Evolutionary conservation across 805 yeast species (phyloP), one percentile per base, ranked within the genome.

Genomic region (Lachancea sp.): DNA sequence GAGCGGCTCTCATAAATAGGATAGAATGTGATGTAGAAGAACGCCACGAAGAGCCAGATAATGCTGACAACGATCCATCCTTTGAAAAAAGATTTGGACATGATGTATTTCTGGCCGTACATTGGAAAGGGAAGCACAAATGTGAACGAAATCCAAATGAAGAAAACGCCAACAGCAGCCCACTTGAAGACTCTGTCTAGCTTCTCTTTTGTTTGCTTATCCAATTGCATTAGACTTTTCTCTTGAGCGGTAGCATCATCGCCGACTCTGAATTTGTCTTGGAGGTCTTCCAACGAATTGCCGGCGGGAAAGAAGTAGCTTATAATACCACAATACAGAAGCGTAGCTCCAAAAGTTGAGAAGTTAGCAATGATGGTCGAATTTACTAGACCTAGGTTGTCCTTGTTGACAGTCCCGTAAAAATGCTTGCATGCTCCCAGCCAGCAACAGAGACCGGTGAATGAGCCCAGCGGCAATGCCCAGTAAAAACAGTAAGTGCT

Each of bases 391-490:
- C 68, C 69, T 54, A 73, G 70, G 2, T 60, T 64, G 33, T 65
- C 61, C 9, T 75, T 73, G 42, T 73, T 65, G 7, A 70, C 56
- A 6, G 74, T 74, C 31, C 75, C 66, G 34, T 70, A 57, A 16
- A 75, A 55, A 36, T 70, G 58, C 15, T 78, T 75, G 12, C 74
- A 61, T 38, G 70, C 70, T 46, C 53, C 66, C 44, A 60, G 44
- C 70, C 71, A 67, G 41, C 74, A 68, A 1, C 75, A 78, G 49
- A 76, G 72, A 37, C 74, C 75, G 49, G 77, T 73, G 30, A 77
- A 70, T 1, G 77, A 71, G 47, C 74, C 73, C 71, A 76, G 68
- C 12, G 79, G 65, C 34, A 42, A 13, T 47, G 74, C 71, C 11
- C 7, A 16, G 31, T 42, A 46, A 27, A 42, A 42, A 33, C 46